Conservation (phyloP, 1,139 yeast genomes). For the Scheffersomyces parashehatae region DNA sequence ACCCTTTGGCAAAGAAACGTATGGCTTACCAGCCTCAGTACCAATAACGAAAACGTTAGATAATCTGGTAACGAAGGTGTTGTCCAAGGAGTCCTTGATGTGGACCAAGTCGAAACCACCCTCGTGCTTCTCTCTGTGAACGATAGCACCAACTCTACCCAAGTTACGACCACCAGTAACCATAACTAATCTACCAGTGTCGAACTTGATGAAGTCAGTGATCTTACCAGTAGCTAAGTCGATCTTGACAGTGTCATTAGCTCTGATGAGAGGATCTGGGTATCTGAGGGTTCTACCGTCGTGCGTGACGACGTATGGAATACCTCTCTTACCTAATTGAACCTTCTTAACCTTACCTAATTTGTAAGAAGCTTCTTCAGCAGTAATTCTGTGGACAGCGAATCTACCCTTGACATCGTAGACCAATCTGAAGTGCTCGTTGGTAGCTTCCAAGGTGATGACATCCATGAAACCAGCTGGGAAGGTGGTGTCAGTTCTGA, state of each 20-base stretch:
- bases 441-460: constrained; percentile 94
- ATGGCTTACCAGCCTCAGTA: constrained; percentile 91
- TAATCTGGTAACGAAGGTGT: constrained; percentile 98
- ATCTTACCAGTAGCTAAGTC: constrained; percentile 96
- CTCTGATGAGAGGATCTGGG: constrained; percentile 97
- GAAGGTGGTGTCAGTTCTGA: constrained; percentile 97
- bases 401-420: constrained; percentile 99
- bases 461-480: constrained; percentile 99
- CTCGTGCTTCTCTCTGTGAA: constrained; percentile 98
- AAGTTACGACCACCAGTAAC: constrained; percentile 99
- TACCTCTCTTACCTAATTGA: constrained; percentile 96
- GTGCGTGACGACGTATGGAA: constrained; percentile 98
- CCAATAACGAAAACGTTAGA: constrained; percentile 96
- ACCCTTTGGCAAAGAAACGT: constrained; percentile 98
- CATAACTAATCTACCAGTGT: constrained; percentile 94
- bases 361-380: constrained; percentile 97
- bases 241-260: constrained; percentile 95
- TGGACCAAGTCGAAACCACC: constrained; percentile 99
- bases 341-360: constrained; percentile 97
- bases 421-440: constrained; percentile 98
- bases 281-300: constrained; percentile 99
- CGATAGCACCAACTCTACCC: constrained; percentile 99
- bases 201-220: constrained; percentile 88
- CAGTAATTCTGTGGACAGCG: constrained; percentile 98
- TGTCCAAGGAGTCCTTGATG: constrained; percentile 95